A percentile compares a stretch with the other conserved stretches of the same genome.
phyloP scores from a whole-genome alignment of 768 basidiomycete genomes.

The Russula ochroleuca region DNA sequence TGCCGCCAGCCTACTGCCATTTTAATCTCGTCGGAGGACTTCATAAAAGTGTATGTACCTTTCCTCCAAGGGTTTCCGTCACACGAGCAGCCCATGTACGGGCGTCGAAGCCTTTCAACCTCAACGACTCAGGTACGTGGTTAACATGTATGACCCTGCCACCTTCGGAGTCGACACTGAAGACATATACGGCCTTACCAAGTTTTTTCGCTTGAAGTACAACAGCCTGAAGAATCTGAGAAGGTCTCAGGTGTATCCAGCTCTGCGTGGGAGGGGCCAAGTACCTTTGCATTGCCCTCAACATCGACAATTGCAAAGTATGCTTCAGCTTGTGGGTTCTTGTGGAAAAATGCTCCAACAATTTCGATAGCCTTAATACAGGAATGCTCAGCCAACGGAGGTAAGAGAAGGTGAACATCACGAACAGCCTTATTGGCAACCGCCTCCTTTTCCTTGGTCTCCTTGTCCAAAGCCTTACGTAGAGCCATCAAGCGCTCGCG shows the following conservation, averaged over 20 bases:
- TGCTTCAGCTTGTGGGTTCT: conserved; percentile 62
- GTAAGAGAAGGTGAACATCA: neutral
- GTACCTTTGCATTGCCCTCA: conserved; percentile 82
- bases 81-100: conserved; percentile 84
- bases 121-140: conserved; percentile 60
- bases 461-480: conserved; percentile 81
- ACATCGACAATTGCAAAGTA: conserved; percentile 72
- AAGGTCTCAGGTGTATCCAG: neutral
- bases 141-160: conserved; percentile 87
- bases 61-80: conserved; percentile 79
- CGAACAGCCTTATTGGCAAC: conserved; percentile 72
- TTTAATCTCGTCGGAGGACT: neutral
- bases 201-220: conserved; percentile 75
- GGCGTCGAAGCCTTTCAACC: conserved; percentile 69
- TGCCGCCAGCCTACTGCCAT: conserved; percentile 76
- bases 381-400: neutral
- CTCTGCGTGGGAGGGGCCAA: neutral
- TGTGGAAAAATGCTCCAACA: conserved; percentile 69
- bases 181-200: conserved; percentile 80
- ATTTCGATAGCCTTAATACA: conserved; percentile 59
- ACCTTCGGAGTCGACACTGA: conserved; percentile 66
- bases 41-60: conserved; percentile 47
- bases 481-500: conserved; percentile 66
- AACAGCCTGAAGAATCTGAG: conserved; percentile 69
- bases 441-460: conserved; percentile 75